Evolutionary conservation across 2,329 filamentous ascomycete species (phyloP).

Genomic region (Colletotrichum sp.): DNA sequence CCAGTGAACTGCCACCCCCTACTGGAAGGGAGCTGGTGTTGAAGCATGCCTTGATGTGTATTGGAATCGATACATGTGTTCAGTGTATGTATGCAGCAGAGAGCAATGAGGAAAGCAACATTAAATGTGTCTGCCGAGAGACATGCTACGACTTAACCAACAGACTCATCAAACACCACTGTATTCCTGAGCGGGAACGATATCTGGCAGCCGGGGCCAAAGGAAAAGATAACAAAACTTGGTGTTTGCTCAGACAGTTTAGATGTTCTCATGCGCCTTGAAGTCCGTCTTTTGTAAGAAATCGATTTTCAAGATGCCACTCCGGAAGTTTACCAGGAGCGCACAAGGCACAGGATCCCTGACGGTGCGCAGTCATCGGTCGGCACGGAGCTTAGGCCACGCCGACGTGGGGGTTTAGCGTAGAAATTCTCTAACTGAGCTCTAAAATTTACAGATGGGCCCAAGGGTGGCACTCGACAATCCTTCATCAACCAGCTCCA

Average conservation of each 20-base stretch:
- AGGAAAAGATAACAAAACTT: not conserved
- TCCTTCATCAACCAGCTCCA: slow-evolving; percentile 3
- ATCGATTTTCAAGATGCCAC: not conserved
- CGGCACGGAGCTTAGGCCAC: slow-evolving; percentile 20
- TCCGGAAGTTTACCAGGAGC: not conserved
- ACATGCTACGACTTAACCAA: not conserved
- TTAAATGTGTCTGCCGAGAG: not conserved
- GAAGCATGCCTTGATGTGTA: not conserved
- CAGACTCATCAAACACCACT: not conserved
- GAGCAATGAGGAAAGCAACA: not conserved
- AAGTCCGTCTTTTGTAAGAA: not conserved
- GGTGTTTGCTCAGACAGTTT: too few species aligned
- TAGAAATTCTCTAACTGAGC: slow-evolving; percentile 7
- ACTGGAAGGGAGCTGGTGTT: not conserved
- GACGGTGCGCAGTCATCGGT: not conserved
- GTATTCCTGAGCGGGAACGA: not conserved
- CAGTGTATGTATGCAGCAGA: too few species aligned
- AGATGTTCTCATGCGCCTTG: not conserved
- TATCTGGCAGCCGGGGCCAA: not conserved
- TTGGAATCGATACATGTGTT: not conserved
- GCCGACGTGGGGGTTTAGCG: slow-evolving; percentile 19
- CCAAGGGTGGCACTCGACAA: not conserved
- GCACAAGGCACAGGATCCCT: not conserved
- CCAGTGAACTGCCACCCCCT: not conserved
- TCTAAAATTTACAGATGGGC: slow-evolving; percentile 12